Base-by-base conservation (phyloP, 2,329 filamentous ascomycete species). In the Neophaeococcomyces mojaviensis region DNA sequence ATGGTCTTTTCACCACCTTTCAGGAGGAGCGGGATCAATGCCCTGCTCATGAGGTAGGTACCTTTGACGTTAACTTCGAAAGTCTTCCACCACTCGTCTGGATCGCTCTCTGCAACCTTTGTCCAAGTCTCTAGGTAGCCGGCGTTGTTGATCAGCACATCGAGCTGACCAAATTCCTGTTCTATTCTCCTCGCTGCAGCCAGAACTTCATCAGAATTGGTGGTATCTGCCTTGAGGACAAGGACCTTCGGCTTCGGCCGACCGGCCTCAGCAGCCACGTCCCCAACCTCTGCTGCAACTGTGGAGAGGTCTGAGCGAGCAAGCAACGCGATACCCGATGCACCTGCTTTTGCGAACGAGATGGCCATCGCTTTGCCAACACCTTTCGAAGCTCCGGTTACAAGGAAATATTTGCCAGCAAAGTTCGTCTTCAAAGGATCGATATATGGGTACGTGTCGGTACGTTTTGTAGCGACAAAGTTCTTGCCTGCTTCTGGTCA, bases 361-460 rank as follows among this genome's bases (percentile, higher is more conserved):
- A 60, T 58, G 5, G 61, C 64, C 16, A 64, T 65, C 26, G 59
- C 59, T 38, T 52, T 56, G 4, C 66, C 65, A 10, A 66, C 51
- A 8, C 65, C 65, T 30, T 58, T 60, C 6, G 59, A 60, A 1
- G 61, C 65, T 3, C 65, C 65, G 28, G 54, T 66, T 38, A 68
- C 56, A 39, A 68, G 59, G 18, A 68, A 59, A 2, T 52, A 55
- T 22, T 60, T 60, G 1, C 62, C 63, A 13, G 45, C 58, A 10
- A 64, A 40, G 37, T 62, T 40, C 10, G 52, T 54, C 18, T 63
- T 59, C 19, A 39, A 19, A 9, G 67, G 63, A 48, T 69, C 61
- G 57, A 81, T 79, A 48, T 62, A 65, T 0, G 70, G 65, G 57
- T 81, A 81, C 2, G 74, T 79, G 52, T 77, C 69, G n/a, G n/a